Conservation (phyloP, 2,329 filamentous ascomycete genomes). For the Cercospora sp. region DNA sequence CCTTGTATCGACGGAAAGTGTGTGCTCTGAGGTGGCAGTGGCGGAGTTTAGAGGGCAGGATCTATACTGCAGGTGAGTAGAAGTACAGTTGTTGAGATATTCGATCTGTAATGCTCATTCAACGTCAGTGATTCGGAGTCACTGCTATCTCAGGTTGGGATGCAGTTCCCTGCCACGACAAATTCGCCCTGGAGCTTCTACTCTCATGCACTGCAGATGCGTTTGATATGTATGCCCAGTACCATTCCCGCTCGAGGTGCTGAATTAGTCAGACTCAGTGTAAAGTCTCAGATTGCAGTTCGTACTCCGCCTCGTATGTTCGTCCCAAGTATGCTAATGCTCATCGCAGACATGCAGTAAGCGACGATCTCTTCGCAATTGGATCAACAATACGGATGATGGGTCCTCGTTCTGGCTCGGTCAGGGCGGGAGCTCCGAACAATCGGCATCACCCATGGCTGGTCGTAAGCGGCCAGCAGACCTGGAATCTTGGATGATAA, state of each 20-base stretch:
- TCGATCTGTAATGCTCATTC: background rate
- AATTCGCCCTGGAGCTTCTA: slow-evolving; percentile 10
- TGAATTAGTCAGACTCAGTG: slow-evolving; percentile 3
- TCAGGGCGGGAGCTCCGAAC: background rate
- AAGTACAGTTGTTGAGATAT: background rate
- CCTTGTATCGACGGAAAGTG: slow-evolving; percentile 6
- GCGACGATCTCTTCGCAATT: slow-evolving; percentile 2
- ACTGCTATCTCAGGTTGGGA: slow-evolving; percentile 6
- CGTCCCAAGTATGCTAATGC: background rate
- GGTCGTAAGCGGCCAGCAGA: background rate
- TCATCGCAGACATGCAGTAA: background rate
- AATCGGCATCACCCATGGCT: background rate
- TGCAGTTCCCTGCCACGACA: background rate
- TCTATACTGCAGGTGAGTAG: slow-evolving; percentile 7
- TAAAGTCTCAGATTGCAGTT: slow-evolving; percentile 9
- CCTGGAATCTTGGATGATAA: slow-evolving; percentile 2
- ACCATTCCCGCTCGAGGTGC: background rate
- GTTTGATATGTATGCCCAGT: slow-evolving; percentile 1
- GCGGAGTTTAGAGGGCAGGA: slow-evolving; percentile 1
- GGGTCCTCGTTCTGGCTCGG: background rate
- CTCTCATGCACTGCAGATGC: slow-evolving; percentile 3
- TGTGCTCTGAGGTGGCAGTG: slow-evolving; percentile 7
- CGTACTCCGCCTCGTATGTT: background rate
- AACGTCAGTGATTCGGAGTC: background rate
- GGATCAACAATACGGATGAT: slow-evolving; percentile 3